phyloP scores from a whole-genome alignment of 371 early-diverging fungal genomes.

The Mortierella polycephala region DNA sequence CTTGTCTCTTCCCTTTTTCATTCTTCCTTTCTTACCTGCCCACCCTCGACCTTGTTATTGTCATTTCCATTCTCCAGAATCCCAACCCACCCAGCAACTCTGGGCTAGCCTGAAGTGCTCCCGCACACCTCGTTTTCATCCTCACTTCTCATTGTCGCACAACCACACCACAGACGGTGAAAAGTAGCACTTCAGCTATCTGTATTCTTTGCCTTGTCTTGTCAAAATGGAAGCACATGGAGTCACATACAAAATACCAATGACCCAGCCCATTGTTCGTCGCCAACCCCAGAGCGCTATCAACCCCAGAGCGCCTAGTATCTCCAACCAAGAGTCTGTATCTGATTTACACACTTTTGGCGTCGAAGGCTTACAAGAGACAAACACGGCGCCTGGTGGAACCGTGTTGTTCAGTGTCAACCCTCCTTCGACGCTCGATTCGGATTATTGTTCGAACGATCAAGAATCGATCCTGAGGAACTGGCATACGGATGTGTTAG shows the following conservation, averaged over 20 bases:
- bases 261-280: background rate
- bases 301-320: no score
- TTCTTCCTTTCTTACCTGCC: no score
- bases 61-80: background rate
- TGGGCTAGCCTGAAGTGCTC: background rate
- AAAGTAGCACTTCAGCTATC: background rate
- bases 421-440: conserved; percentile 31
- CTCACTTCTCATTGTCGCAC: no score
- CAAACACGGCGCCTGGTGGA: conserved; percentile 19
- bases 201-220: background rate
- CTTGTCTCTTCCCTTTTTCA: no score
- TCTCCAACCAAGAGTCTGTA: background rate
- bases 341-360: background rate
- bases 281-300: background rate
- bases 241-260: background rate
- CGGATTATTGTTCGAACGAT: conserved; percentile 27
- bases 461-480: conserved; percentile 31
- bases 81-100: background rate
- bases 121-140: background rate
- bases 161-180: no score
- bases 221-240: background rate
- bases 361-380: conserved; percentile 8
- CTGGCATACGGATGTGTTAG: conserved; percentile 23
- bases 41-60: no score
- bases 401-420: conserved; percentile 41